Evolutionary conservation across 345 rosid genomes (phyloP).

Genomic region (Dovyalis caffra): DNA sequence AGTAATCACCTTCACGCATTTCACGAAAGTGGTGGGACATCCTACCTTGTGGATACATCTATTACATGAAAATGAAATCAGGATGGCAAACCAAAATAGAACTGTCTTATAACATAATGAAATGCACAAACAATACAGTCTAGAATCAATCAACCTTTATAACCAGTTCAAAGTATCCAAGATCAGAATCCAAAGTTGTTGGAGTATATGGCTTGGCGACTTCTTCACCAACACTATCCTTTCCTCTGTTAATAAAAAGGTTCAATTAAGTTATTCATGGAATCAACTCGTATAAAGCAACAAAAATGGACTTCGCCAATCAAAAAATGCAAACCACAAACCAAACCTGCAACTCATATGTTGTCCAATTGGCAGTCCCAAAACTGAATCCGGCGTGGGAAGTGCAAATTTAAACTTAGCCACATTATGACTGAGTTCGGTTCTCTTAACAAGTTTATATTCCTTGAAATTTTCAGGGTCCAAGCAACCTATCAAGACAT

Average conservation of each 20-base stretch:
- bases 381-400: conserved; percentile 40
- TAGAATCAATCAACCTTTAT: conserved; percentile 20
- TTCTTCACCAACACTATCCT: conserved; percentile 28
- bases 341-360: conserved; percentile 56
- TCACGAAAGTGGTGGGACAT: conserved; percentile 36
- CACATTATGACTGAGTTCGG: conserved; percentile 48
- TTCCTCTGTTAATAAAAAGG: conserved; percentile 23
- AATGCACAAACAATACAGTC: neutral
- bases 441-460: conserved; percentile 44
- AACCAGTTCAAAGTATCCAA: conserved; percentile 29
- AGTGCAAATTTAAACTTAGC: conserved; percentile 51
- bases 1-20: conserved; percentile 26
- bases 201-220: conserved; percentile 34
- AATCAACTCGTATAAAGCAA: neutral
- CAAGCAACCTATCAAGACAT: conserved; percentile 37
- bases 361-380: conserved; percentile 58
- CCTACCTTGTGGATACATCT: conserved; percentile 39
- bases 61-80: neutral
- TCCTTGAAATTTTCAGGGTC: conserved; percentile 47
- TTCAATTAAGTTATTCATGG: neutral
- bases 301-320: neutral
- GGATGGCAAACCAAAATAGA: neutral
- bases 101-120: neutral
- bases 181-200: conserved; percentile 29
- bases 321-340: neutral